phyloP scores from a whole-genome alignment of 2,329 filamentous ascomycete species.

The Fusarium caatingaense region DNA sequence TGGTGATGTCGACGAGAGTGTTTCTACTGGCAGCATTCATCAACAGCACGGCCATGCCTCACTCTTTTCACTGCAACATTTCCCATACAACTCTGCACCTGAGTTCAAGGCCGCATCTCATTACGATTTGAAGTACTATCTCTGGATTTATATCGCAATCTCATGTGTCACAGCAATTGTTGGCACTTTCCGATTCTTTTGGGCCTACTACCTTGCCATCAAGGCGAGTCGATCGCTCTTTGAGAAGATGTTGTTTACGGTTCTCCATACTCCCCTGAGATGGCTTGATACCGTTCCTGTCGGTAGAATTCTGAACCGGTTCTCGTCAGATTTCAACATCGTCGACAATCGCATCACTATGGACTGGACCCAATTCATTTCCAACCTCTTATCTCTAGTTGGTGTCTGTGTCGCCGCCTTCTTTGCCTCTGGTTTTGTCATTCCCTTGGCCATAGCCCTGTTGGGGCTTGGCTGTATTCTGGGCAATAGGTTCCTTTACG shows the following conservation, averaged over 20 bases:
- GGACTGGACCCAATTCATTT: slow-evolving; percentile 70
- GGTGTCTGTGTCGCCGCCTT: slow-evolving; percentile 75
- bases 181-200: slow-evolving; percentile 71
- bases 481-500: slow-evolving; percentile 73
- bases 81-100: slow-evolving; percentile 55
- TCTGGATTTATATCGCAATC: slow-evolving; percentile 75
- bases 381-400: slow-evolving; percentile 70
- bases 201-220: slow-evolving; percentile 73
- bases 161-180: slow-evolving; percentile 71
- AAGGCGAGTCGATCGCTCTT: slow-evolving; percentile 77
- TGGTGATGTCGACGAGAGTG: slow-evolving; percentile 45
- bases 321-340: slow-evolving; percentile 80
- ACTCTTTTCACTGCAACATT: slow-evolving; percentile 60
- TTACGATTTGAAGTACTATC: slow-evolving; percentile 68
- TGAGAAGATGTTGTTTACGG: slow-evolving; percentile 70
- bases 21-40: slow-evolving; percentile 42
- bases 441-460: slow-evolving; percentile 70
- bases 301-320: slow-evolving; percentile 80
- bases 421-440: slow-evolving; percentile 74
- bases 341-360: slow-evolving; percentile 76
- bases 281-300: slow-evolving; percentile 85
- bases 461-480: slow-evolving; percentile 68
- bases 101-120: slow-evolving; percentile 47
- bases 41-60: slow-evolving; percentile 56
- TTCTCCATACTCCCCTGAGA: slow-evolving; percentile 78